Evolutionary conservation across 345 rosid species (phyloP), one percentile per base, ranked within the genome.

Genomic region (Aethionema arabicum): DNA sequence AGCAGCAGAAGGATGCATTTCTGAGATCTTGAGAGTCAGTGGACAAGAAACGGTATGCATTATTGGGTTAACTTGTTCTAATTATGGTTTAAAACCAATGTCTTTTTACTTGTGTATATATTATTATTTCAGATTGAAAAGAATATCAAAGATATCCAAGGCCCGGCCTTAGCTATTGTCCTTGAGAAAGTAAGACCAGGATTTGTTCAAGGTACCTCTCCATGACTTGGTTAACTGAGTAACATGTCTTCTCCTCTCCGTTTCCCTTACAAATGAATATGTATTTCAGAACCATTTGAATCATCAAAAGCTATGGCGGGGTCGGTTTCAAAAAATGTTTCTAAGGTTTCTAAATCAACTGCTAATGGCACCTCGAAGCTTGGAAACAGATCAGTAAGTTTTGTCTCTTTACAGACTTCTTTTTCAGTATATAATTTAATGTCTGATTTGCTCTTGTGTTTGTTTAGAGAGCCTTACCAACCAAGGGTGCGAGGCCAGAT

Each of bases 1-100:
- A 80, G 96, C 99, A 15, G 92, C 98, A 10, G 98, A 95, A 77
- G 84, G 84, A 54, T 90, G 95, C 64, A 74, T 95, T 37, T 52
- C 67, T 46, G 99, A 90, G 77, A 81, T 95, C 77, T 46, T 88
- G 67, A 83, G 95, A 84, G 96, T 79, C 61, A 65, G 84, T 41
- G 93, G 96, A 65, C 92, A 80, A 52, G 98, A 88, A 76, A 67
- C 48, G 56, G 99, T 90, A 78, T 5, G 80, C 67, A 29, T 44
- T 14, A 29, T 36, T 52, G 43, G 47, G 38, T 40, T 32, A 45
- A 30, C 51, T 65, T 65, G 38, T 46, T 59, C n/a, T 52, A 52
- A 16, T 53, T 13, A 32, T 42, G 31, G 49, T 41, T 72, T 59
- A 44, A 44, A 52, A 49, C 12, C 7, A 12, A 32, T 52, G 7